These are phyloP conservation scores for Solanum dulcamara DNA, from an alignment of 257 asterid genomes.

Conservation along the genomic window DNA sequence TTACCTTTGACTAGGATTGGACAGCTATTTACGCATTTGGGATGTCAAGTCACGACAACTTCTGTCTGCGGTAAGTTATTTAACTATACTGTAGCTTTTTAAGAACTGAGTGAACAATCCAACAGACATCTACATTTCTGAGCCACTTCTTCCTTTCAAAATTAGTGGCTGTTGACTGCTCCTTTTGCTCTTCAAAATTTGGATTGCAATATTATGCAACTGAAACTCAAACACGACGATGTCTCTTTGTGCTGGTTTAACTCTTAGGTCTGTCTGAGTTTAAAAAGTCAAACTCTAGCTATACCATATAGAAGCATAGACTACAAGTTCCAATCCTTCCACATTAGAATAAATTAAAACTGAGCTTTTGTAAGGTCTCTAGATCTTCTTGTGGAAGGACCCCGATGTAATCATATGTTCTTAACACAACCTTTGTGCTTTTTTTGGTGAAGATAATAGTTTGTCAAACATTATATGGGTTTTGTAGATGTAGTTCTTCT, in stretches of 20 bases:
- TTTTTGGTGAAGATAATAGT: background rate
- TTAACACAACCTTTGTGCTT: background rate
- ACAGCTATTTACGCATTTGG: conserved; percentile 92
- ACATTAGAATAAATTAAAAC: background rate
- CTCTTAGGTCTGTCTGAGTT: background rate
- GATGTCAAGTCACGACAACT: conserved; percentile 73
- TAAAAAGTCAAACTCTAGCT: background rate
- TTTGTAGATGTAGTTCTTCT: background rate
- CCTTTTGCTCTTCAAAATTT: background rate
- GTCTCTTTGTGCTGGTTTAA: background rate
- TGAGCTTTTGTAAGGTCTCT: background rate
- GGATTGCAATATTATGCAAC: background rate
- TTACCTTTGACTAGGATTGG: conserved; percentile 51
- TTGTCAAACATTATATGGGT: background rate
- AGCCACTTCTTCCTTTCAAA: background rate
- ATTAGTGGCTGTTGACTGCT: background rate
- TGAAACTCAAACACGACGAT: background rate
- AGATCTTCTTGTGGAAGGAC: background rate
- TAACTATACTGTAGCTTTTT: background rate
- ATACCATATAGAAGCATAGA: background rate
- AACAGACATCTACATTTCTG: background rate
- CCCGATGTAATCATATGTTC: background rate
- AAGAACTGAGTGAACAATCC: background rate
- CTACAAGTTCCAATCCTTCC: background rate
- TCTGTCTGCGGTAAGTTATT: conserved; percentile 68